Percentiles rank a stretch among this genome's conserved stretches.
phyloP scores from a whole-genome alignment of 176 grass and related monocot genomes.

The Oryza meridionalis region DNA sequence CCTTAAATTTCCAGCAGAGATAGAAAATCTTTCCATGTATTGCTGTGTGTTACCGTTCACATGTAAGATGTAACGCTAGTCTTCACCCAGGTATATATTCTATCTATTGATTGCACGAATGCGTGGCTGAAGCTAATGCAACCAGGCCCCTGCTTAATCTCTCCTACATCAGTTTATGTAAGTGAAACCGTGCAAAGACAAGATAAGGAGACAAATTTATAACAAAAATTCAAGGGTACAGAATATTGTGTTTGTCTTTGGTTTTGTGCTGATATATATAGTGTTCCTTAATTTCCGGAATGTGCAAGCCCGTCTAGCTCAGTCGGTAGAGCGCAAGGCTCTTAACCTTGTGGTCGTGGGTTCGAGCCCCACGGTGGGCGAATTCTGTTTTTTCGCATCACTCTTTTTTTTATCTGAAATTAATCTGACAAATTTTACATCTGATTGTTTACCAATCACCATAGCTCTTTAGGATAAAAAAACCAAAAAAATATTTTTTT shows the following conservation, averaged over 20 bases:
- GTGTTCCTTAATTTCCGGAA: no score
- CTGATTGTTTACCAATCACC: no score
- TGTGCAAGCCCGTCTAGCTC: background rate
- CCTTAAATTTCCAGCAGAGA: slow-evolving; percentile 77
- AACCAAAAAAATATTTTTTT: no score
- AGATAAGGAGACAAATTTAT: background rate
- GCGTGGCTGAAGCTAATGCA: background rate
- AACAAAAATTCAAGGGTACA: background rate
- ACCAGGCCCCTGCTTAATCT: background rate
- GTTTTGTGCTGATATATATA: no score
- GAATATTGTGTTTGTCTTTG: background rate
- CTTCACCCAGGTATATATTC: no score
- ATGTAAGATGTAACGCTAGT: slow-evolving; percentile 8
- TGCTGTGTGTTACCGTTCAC: background rate
- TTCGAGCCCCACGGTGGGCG: slow-evolving; percentile 11
- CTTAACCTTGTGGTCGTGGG: background rate
- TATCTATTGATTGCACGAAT: background rate
- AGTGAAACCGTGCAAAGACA: background rate
- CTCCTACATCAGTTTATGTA: background rate
- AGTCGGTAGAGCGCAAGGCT: background rate
- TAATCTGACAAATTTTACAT: no score
- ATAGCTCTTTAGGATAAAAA: no score
- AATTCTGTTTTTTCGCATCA: no score
- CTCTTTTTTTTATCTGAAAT: background rate
- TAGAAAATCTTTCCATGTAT: slow-evolving; percentile 42